phyloP scores from a whole-genome alignment of 2,329 filamentous ascomycete genomes.

The Ampelomyces quisqualis region DNA sequence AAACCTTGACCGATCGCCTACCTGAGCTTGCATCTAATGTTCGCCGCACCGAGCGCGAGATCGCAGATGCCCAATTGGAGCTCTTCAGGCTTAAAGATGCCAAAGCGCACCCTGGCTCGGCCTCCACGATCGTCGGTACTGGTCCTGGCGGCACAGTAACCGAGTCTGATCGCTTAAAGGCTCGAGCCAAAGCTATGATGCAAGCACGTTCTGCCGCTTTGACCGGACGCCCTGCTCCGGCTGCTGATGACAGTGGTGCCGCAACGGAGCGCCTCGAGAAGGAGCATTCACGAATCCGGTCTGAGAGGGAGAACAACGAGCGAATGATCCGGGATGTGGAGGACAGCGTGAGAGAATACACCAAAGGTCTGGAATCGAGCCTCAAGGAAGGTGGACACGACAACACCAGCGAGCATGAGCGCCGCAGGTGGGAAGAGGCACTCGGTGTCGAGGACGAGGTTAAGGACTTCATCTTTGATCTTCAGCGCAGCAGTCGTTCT shows the following conservation, averaged over 20 bases:
- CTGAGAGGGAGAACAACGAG: conserved; percentile 91
- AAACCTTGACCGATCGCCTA: conserved; percentile 82
- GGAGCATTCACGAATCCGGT: conserved; percentile 76
- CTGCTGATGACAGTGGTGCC: conserved; percentile 70
- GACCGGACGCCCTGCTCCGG: conserved; percentile 76
- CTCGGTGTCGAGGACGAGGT: conserved; percentile 96
- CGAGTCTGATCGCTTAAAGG: conserved; percentile 91
- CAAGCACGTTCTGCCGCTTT: conserved; percentile 92
- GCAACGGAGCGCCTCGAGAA: conserved; percentile 85
- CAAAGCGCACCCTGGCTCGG: conserved; percentile 82
- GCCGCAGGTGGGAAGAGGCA: conserved; percentile 90
- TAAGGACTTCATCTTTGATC: conserved; percentile 95
- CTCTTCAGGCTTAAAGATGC: conserved; percentile 92
- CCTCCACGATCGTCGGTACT: conserved; percentile 81
- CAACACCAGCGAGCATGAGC: conserved; percentile 82
- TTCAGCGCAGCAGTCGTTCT: conserved; percentile 82
- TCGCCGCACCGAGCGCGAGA: conserved; percentile 83
- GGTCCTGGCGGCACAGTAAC: conserved; percentile 88
- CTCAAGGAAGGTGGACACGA: conserved; percentile 79
- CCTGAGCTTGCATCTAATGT: conserved; percentile 92
- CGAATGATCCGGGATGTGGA: conserved; percentile 96
- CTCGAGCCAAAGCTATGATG: conserved; percentile 96
- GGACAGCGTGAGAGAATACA: conserved; percentile 89
- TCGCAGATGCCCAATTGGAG: conserved; percentile 87
- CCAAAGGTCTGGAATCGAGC: conserved; percentile 78